These are phyloP conservation scores for Acer saccharum DNA, from an alignment of 345 rosid genomes.

Conservation along the genomic window DNA sequence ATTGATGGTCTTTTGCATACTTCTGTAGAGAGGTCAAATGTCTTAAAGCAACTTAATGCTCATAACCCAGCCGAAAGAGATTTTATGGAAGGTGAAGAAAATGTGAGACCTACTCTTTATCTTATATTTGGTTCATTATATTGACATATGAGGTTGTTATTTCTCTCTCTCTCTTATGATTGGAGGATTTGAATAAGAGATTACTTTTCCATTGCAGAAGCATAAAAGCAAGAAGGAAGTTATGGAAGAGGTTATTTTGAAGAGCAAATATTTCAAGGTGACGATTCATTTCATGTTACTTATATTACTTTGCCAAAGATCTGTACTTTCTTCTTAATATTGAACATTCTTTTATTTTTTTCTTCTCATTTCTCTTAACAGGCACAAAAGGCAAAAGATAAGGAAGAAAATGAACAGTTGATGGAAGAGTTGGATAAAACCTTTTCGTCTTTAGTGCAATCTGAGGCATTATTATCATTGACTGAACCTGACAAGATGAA, in stretches of 20 bases:
- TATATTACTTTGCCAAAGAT: neutral
- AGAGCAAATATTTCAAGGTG: constrained; percentile 96
- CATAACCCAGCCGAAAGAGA: constrained; percentile 32
- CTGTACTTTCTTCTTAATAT: neutral
- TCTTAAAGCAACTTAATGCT: constrained; percentile 41
- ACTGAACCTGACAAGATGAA: constrained; percentile 67
- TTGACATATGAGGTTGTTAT: neutral
- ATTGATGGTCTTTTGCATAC: constrained; percentile 14
- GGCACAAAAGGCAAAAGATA: constrained; percentile 89
- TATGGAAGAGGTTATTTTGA: constrained; percentile 88
- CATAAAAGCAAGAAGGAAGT: constrained; percentile 88
- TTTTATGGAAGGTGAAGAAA: constrained; percentile 49
- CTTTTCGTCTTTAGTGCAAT: constrained; percentile 65
- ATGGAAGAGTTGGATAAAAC: constrained; percentile 79
- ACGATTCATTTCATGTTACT: constrained; percentile 13
- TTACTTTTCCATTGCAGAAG: constrained; percentile 47
- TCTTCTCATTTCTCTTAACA: constrained; percentile 27
- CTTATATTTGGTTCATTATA: constrained; percentile 2
- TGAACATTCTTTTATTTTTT: neutral
- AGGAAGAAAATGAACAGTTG: constrained; percentile 78
- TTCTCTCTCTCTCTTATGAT: neutral
- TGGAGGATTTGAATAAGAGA: constrained; percentile 10
- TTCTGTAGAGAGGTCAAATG: constrained; percentile 34
- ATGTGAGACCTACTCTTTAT: constrained; percentile 40
- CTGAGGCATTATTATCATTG: constrained; percentile 56